Base-by-base conservation (phyloP, 2,329 filamentous ascomycete genomes). In the Nemania sp. region DNA sequence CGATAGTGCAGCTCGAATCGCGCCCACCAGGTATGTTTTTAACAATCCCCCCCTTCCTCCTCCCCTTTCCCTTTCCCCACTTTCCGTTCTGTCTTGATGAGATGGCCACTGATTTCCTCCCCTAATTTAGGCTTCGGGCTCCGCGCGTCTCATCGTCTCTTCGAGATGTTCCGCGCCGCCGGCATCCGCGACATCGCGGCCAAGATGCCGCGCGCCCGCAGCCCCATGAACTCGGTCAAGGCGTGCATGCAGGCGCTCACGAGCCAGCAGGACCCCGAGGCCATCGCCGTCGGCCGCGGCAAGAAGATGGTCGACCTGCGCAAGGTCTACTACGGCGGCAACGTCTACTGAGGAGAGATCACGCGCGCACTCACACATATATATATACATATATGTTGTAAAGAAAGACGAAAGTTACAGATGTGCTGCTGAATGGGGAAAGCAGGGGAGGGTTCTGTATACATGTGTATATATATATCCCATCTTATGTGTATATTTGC, bases 181-280 rank as follows among this genome's bases (percentile, higher is more conserved):
- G 95, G 95, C 66, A 92, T 99, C 71, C 83, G 89, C 65, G 95
- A 99, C 75, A 85, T 99, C 35, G 85, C 92, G 15, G 93, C 91
- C 50, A 85, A 85, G 67, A 93, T 96, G 64, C 88, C 89, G 39
- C 89, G 94, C 47, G 91, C 91, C 64, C 87, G 93, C 71, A 98
- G 97, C 82, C 92, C 92, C 68, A 97, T 98, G 92, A 99, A 99
- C 81, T 91, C 93, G 17, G 90, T 97, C 78, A 97, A 97, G 80
- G 95, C 95, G 13, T 85, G 92, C 42, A 91, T 90, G 77, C 77
- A 94, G 75, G 94, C 93, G 5, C 81, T 99, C 64, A 85, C 86
- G 75, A 90, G 82, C 79, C 95, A 99, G 80, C 86, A 86, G 63
- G 83, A 96, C 72, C 95, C 95, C 32, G 91, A 98, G 75, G 88